Conservation (phyloP, 1,284 basidiomycete species). For the Tylopilus sp. region DNA sequence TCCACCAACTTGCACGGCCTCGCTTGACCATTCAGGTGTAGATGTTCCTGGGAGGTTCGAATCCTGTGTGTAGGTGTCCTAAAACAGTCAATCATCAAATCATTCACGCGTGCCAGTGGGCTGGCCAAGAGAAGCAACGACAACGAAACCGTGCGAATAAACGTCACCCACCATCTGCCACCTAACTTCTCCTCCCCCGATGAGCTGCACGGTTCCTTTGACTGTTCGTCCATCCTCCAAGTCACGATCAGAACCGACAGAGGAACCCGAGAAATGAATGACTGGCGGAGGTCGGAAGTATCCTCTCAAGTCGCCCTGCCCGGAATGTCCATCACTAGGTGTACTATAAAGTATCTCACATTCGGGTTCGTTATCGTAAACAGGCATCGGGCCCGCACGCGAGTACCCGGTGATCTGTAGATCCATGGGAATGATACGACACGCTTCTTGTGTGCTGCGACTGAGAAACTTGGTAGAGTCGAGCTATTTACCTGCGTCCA, state of each 20-base stretch:
- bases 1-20: conserved; percentile 67
- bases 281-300: conserved; percentile 53
- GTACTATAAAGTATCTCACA: background rate
- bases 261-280: conserved; percentile 62
- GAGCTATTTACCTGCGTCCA: conserved; percentile 26
- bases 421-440: conserved; percentile 64
- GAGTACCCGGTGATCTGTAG: conserved; percentile 58
- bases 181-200: conserved; percentile 61
- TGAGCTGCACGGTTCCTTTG: conserved; percentile 61
- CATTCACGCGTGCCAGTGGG: background rate
- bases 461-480: conserved; percentile 40
- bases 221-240: conserved; percentile 44
- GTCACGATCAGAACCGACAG: conserved; percentile 51
- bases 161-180: conserved; percentile 62
- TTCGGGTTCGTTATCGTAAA: conserved; percentile 28
- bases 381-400: conserved; percentile 46
- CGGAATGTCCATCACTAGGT: background rate
- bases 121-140: background rate
- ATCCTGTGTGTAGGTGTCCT: conserved; percentile 43
- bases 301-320: conserved; percentile 9
- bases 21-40: conserved; percentile 60
- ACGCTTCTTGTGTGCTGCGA: conserved; percentile 55
- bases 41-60: conserved; percentile 25
- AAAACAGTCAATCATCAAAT: conserved; percentile 13
- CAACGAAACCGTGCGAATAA: background rate